phyloP scores from a whole-genome alignment of 768 basidiomycete species.

The Tubosaeta brunneosetosa region DNA sequence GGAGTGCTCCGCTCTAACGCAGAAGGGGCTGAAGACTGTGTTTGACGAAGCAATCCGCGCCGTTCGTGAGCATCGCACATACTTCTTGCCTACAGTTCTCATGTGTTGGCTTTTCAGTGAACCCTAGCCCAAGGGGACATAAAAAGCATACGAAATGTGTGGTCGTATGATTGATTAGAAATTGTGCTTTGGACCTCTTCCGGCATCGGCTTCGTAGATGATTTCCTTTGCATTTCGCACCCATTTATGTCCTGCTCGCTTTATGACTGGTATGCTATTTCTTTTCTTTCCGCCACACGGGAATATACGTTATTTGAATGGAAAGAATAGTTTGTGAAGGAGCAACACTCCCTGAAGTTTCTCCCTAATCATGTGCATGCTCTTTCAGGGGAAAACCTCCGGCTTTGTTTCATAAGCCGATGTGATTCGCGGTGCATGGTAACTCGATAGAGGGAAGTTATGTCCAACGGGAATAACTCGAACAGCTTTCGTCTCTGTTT shows the following conservation, averaged over 20 bases:
- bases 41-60: constrained; percentile 99
- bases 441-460: too few species aligned
- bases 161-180: constrained; percentile 53
- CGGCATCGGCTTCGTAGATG: constrained; percentile 27
- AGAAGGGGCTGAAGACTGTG: constrained; percentile 98
- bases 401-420: too few species aligned
- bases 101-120: constrained; percentile 44
- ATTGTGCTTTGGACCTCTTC: constrained; percentile 13
- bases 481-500: too few species aligned
- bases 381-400: background rate
- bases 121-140: constrained; percentile 64
- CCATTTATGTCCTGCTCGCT: constrained; percentile 68
- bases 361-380: background rate
- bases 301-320: constrained; percentile 36
- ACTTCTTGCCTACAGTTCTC: constrained; percentile 3
- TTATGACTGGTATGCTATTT: constrained; percentile 58
- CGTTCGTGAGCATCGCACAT: constrained; percentile 62
- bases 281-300: constrained; percentile 16
- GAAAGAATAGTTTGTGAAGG: background rate
- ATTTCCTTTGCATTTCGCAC: constrained; percentile 45
- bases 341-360: background rate
- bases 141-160: constrained; percentile 54
- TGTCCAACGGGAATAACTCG: too few species aligned
- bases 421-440: too few species aligned
- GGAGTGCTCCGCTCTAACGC: constrained; percentile 93